These are phyloP conservation scores for Lasiodiplodia gonubiensis DNA, from an alignment of 2,329 filamentous ascomycete genomes.

Conservation along the genomic window DNA sequence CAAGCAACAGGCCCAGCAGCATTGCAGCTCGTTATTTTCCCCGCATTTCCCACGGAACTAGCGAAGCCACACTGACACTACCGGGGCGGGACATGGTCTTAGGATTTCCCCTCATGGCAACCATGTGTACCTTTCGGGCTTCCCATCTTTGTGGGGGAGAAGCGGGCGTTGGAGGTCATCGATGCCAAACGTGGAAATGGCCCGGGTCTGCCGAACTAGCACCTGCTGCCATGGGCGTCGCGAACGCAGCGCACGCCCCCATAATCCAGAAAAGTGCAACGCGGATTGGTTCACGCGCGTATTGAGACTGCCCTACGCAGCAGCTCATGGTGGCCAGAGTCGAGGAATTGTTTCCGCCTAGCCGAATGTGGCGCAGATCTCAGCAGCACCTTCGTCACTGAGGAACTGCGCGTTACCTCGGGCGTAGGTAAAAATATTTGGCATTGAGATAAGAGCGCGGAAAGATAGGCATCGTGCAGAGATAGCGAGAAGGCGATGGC, in stretches of 20 bases:
- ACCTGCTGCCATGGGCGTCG: neutral
- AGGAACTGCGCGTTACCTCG: neutral
- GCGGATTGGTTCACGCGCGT: neutral
- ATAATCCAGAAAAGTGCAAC: neutral
- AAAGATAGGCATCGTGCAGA: neutral
- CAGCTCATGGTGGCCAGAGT: neutral
- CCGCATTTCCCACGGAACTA: neutral
- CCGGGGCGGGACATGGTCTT: neutral
- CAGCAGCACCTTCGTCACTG: neutral
- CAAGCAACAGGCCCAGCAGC: neutral
- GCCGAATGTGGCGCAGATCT: conserved; percentile 16
- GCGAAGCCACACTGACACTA: neutral
- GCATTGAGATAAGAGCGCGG: conserved; percentile 10
- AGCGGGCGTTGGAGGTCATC: neutral
- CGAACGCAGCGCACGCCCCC: neutral
- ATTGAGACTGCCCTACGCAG: neutral
- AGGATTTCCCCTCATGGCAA: neutral
- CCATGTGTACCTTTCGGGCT: neutral
- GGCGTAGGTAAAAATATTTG: neutral
- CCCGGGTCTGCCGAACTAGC: neutral
- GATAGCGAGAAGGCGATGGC: conserved; percentile 1
- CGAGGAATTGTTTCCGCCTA: conserved; percentile 14
- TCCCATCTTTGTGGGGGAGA: neutral
- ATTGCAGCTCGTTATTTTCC: neutral
- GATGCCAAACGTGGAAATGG: neutral